phyloP scores from a whole-genome alignment of 768 basidiomycete genomes.

The Exidia glandulosa region DNA sequence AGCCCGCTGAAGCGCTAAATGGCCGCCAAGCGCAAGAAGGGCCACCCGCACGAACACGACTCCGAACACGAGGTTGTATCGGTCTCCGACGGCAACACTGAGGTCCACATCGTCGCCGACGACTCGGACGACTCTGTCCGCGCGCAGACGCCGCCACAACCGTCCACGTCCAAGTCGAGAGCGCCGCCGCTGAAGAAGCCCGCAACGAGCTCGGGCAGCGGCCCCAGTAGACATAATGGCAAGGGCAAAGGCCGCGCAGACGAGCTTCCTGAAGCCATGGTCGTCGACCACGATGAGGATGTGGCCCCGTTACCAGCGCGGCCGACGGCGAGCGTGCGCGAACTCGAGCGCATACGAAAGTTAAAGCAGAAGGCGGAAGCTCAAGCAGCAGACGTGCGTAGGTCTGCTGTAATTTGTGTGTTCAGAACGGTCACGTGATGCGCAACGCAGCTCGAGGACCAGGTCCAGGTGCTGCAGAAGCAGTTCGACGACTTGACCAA shows the following conservation, averaged over 20 bases:
- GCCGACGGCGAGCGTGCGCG: background rate
- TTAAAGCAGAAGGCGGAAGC: too few relatives aligned
- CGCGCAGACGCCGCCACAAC: background rate
- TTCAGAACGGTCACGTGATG: too few relatives aligned
- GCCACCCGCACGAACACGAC: background rate
- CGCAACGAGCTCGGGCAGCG: background rate
- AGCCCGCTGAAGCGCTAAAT: background rate
- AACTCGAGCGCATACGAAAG: background rate
- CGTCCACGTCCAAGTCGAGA: background rate
- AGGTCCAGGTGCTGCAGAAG: constrained; percentile 34
- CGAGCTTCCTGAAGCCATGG: background rate
- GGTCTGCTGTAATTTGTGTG: too few relatives aligned
- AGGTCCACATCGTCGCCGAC: background rate
- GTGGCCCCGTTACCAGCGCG: background rate
- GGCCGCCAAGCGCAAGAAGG: background rate
- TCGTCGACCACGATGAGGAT: too few relatives aligned
- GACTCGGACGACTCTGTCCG: background rate
- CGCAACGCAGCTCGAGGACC: constrained; percentile 27
- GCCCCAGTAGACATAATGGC: background rate
- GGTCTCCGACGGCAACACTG: background rate
- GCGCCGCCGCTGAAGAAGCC: background rate
- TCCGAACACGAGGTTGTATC: background rate
- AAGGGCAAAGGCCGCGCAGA: background rate
- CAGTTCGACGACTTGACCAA: constrained; percentile 51
- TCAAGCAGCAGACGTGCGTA: too few relatives aligned